Evolutionary conservation across 768 basidiomycete species (phyloP), one percentile per base, ranked within the genome.

Genomic region (Grammothele lineata): DNA sequence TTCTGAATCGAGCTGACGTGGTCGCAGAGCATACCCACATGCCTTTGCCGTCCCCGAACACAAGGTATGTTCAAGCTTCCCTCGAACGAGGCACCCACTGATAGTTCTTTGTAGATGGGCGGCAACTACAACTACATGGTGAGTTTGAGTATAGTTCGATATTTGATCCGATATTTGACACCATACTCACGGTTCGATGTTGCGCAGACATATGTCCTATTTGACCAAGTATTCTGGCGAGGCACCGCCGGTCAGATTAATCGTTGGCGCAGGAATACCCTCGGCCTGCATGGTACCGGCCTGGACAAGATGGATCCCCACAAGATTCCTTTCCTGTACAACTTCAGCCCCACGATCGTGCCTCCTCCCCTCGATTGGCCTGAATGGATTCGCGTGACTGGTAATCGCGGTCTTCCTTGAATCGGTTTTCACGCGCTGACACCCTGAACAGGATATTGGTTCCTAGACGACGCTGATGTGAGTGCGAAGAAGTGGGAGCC

Each of bases 51-150:
- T 97, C 3, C 96, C 96, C 3, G 96, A 98, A 43, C 83, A 80
- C 58, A 97, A 96, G 78, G 88, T 85, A 56, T 19, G 67, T 58
- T 14, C n/a, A 7, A 14, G 3, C 17, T 37, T 15, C 15, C 11
- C 44, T n/a, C n/a, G 27, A 11, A 23, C 21, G 38, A 21, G 27
- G 42, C 12, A 37, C n/a, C 24, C n/a, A 24, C 40, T 44, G 22
- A 47, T 33, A 38, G 36, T 35, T 42, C 33, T 45, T 34, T 38
- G 3, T 49, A 90, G 85, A 92, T 96, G 85, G 96, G 95, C 10
- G 95, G 95, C 22, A 75, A 89, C 50, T 99, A 98, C 66, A 99
- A 99, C 62, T 99, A 97, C 66, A 96, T 99, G 94, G 89, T 91
- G 14, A 19, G 23, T n/a, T 26, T 12, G 4, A n/a, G 15, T 1